These are phyloP conservation scores for Globisporangium cystogenes DNA, from an alignment of 352 stramenopile genomes.

Conservation along the genomic window DNA sequence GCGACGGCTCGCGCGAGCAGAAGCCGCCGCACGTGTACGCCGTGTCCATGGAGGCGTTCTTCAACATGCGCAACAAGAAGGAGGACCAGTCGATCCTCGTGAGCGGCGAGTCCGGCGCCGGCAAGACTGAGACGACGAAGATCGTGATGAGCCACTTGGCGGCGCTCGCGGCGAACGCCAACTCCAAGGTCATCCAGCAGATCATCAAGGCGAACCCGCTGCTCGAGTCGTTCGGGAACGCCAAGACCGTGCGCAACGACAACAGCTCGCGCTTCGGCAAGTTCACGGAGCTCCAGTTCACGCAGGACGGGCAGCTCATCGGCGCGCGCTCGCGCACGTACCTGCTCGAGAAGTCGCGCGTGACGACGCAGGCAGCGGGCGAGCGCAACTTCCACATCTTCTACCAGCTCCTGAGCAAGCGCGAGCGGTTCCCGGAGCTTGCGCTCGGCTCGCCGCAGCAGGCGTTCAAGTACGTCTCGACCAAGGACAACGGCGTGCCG, in stretches of 20 bases:
- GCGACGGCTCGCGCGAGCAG: constrained; percentile 61
- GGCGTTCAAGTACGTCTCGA: constrained; percentile 70
- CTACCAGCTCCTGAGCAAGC: constrained; percentile 87
- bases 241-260: constrained; percentile 84
- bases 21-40: constrained; percentile 84
- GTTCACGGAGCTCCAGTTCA: constrained; percentile 85
- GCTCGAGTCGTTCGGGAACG: constrained; percentile 85
- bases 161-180: constrained; percentile 69
- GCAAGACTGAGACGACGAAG: constrained; percentile 93
- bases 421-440: constrained; percentile 51
- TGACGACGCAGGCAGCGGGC: constrained; percentile 77
- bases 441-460: constrained; percentile 28
- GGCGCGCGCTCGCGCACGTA: constrained; percentile 86
- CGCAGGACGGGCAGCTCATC: constrained; percentile 61
- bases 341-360: constrained; percentile 90
- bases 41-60: constrained; percentile 84
- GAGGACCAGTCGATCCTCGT: constrained; percentile 87
- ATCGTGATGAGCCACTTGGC: constrained; percentile 87
- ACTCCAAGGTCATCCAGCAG: constrained; percentile 91
- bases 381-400: constrained; percentile 97
- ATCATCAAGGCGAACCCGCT: constrained; percentile 92
- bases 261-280: constrained; percentile 85
- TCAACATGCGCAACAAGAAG: constrained; percentile 62
- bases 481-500: constrained; percentile 18
- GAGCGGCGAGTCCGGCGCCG: constrained; percentile 82